Conservation (phyloP, 2,329 filamentous ascomycete species). For the Trichoderma aggressivum region DNA sequence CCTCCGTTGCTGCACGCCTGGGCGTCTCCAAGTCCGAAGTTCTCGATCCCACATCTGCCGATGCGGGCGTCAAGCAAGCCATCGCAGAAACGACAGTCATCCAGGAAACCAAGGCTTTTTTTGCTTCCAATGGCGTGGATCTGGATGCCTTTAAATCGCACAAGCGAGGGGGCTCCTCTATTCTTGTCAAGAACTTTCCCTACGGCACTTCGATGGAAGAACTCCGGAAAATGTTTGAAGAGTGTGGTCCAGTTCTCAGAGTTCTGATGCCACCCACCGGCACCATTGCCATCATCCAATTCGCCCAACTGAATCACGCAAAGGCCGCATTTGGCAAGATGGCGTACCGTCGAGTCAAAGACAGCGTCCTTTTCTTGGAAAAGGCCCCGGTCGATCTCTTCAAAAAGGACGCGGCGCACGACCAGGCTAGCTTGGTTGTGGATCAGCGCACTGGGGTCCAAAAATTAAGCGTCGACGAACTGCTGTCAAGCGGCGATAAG, state of each 20-base stretch:
- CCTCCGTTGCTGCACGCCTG: conserved; percentile 79
- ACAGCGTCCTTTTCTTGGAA: conserved; percentile 87
- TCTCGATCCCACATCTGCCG: conserved; percentile 90
- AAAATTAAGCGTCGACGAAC: conserved; percentile 66
- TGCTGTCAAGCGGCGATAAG: conserved; percentile 58
- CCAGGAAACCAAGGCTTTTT: conserved; percentile 92
- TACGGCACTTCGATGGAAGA: conserved; percentile 78
- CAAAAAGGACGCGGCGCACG: conserved; percentile 28
- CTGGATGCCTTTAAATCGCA: conserved; percentile 85
- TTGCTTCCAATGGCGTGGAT: conserved; percentile 82
- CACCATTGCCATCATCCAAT: conserved; percentile 92
- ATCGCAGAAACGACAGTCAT: conserved; percentile 95
- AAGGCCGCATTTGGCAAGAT: conserved; percentile 79
- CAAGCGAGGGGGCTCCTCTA: conserved; percentile 78
- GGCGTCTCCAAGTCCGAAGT: conserved; percentile 89
- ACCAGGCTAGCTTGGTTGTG: conserved; percentile 30
- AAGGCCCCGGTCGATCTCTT: conserved; percentile 88
- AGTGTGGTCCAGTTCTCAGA: conserved; percentile 75
- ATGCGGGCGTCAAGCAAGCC: conserved; percentile 93
- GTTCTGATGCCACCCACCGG: conserved; percentile 90
- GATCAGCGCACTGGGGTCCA: conserved; percentile 44
- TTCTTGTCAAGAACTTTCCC: conserved; percentile 93
- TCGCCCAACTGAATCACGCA: conserved; percentile 72
- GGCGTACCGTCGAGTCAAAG: conserved; percentile 86
- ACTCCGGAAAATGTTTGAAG: conserved; percentile 75